Base-by-base conservation (phyloP, 2,329 filamentous ascomycete species). In the Dactylellina haptotyla region DNA sequence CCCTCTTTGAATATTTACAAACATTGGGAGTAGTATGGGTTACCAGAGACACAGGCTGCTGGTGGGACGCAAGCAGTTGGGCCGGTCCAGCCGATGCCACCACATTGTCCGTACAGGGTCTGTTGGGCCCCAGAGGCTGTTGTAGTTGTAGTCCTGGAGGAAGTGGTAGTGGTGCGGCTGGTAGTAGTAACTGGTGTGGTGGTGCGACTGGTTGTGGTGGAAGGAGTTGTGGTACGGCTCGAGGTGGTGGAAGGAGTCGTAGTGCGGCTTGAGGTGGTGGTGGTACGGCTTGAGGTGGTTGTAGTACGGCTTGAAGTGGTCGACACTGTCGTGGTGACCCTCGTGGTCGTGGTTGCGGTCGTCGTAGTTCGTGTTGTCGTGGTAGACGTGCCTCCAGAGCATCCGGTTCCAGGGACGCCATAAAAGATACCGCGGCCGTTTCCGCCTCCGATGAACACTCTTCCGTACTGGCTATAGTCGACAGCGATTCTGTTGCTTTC, bases 21-120 rank as follows among this genome's bases (percentile, higher is more conserved):
- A 77, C 83, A 84, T 79, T 84, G 83, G 28, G 76, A 81, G 79
- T 84, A 84, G 77, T 82, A 84, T 4, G 80, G 77, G 78, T 84
- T 84, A 66, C 77, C 76, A 26, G 77, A 77, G 28, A 78, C 78
- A 78, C 83, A 84, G 3, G 79, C 79, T 16, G 75, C 75, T 30
- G 83, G 83, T 37, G 78, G 75, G 2, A 78, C 80, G 62, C 83
- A 84, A 4, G 75, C 56, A 2, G 80, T 82, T 10, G 82, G 58
- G 12, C 83, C 83, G 0, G 78, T 80, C 77, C 78, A 84, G 58
- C 80, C 80, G 14, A 77, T 77, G 5, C 83, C 83, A 76, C 83
- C 83, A 76, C 83, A 84, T 78, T 84, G 83, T 3, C 79, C 80
- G 59, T 80, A 84, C 18, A 59, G 62, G 30, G 51, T 58, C 46